A percentile compares a stretch with the other conserved stretches of the same genome.
These are phyloP conservation scores for Coemansia sp. DNA, from an alignment of 192 early-diverging fungal species.

Conservation along the genomic window DNA sequence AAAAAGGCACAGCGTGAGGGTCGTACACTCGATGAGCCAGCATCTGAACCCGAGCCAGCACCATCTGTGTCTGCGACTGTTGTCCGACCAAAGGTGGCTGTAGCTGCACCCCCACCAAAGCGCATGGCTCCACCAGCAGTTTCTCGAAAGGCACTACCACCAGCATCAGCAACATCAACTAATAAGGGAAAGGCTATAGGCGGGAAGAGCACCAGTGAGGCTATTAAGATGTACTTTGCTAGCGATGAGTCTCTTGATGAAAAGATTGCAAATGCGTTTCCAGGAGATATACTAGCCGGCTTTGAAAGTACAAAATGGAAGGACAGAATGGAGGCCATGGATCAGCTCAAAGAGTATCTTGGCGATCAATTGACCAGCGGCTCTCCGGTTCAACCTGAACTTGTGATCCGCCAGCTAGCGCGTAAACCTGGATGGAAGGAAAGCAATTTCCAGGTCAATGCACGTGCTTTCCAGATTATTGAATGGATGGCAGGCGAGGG, in stretches of 20 bases:
- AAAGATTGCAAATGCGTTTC: constrained; percentile 62
- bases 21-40: constrained; percentile 16
- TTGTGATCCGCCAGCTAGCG: constrained; percentile 74
- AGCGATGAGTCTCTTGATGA: constrained; percentile 69
- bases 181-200: constrained; percentile 28
- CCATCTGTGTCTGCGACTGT: constrained; percentile 15
- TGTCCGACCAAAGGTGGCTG: constrained; percentile 15
- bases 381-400: constrained; percentile 71
- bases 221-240: constrained; percentile 67
- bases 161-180: constrained; percentile 36
- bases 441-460: constrained; percentile 92
- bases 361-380: constrained; percentile 50
- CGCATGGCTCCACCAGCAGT: constrained; percentile 42
- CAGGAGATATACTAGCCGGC: constrained; percentile 60
- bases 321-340: constrained; percentile 81
- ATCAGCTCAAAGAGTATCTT: constrained; percentile 70
- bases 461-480: constrained; percentile 73
- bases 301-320: constrained; percentile 85
- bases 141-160: constrained; percentile 27
- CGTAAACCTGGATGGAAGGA: constrained; percentile 97
- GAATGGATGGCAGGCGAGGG: constrained; percentile 65
- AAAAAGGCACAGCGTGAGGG: constrained; percentile 56
- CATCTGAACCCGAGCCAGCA: constrained; percentile 4
- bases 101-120: constrained; percentile 22
- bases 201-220: constrained; percentile 52